Evolutionary conservation across 1,284 basidiomycete genomes (phyloP), one percentile per base, ranked within the genome.

Genomic region (Hypsizygus ulmarius): DNA sequence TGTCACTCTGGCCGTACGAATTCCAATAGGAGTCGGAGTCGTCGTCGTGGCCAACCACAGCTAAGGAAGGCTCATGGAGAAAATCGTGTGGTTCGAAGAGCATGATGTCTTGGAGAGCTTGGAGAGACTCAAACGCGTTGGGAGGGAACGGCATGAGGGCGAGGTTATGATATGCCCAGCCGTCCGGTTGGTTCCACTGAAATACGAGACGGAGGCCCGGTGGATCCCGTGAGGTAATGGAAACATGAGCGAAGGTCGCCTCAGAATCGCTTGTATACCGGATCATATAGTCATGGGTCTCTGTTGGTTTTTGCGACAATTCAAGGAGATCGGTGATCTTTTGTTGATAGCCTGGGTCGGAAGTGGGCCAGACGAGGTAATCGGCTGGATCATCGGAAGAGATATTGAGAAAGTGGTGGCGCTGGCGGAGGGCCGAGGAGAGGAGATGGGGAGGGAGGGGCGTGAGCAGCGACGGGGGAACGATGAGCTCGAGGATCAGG

Each of bases 91-190:
- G 56, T n/a, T 57, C 50, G 50, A 53, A 58, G 30, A 55, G 33
- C 33, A 69, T 54, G 18, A 69, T 64, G 34, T 73, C 68, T 11
- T 71, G 62, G 21, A 80, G 67, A 6, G 72, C 68, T 11, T 71
- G 62, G 21, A 80, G 67, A 6, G 72, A 68, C 7, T 70, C 52
- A 47, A 66, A 65, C n/a, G 75, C 68, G 43, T 68, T 58, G n/a
- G 70, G 57, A 16, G 87, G 87, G 60, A 87, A 87, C n/a, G 86
- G 86, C 82, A 87, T 86, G 54, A 78, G 61, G 41, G 75, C 70
- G 18, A 77, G 67, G 63, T 88, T 82, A 62, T 87, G 84, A 57
- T 84, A 90, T 59, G 72, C 81, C 87, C 87, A 90, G 33, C 68
- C 69, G 33, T 75, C 73, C 3, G 67, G 59, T 11, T 54, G 50